A percentile compares a stretch with the other conserved stretches of the same genome.
Conservation (phyloP, 306 rosid species). For the Ammopiptanthus mongolicus region DNA sequence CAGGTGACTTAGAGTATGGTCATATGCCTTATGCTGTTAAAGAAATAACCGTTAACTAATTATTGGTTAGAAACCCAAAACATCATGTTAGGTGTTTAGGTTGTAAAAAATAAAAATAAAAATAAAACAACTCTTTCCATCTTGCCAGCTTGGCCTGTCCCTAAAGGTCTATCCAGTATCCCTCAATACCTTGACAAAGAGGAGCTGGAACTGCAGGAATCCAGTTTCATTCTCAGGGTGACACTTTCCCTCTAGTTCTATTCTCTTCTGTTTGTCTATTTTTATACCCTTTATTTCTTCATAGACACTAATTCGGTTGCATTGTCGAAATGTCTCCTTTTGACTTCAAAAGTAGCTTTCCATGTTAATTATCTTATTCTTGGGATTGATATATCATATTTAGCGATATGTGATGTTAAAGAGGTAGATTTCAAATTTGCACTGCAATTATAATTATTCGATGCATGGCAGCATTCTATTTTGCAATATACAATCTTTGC, state of each 20-base stretch:
- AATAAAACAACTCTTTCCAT: slow-evolving; percentile 12
- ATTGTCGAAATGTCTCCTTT: slow-evolving; percentile 23
- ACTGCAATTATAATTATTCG: background rate
- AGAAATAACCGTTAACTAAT: background rate
- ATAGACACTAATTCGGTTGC: background rate
- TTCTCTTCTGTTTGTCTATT: background rate
- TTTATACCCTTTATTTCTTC: background rate
- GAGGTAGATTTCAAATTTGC: background rate
- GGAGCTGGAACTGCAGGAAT: slow-evolving; percentile 9
- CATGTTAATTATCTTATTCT: background rate
- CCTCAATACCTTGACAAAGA: slow-evolving; percentile 15
- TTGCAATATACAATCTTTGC: background rate
- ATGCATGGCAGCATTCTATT: background rate
- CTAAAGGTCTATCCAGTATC: slow-evolving; percentile 22
- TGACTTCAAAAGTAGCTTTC: background rate
- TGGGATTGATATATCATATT: background rate
- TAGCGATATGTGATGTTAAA: background rate
- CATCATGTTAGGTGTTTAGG: slow-evolving; percentile 23
- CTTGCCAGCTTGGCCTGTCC: slow-evolving; percentile 21
- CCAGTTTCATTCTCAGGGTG: slow-evolving; percentile 16
- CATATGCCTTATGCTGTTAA: background rate
- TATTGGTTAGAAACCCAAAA: slow-evolving; percentile 3
- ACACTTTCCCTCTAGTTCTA: background rate
- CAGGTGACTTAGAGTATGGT: slow-evolving; percentile 14
- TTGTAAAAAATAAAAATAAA: background rate